Conservation (phyloP, 2,329 filamentous ascomycete genomes). For the Clarireedia homoeocarpa region DNA sequence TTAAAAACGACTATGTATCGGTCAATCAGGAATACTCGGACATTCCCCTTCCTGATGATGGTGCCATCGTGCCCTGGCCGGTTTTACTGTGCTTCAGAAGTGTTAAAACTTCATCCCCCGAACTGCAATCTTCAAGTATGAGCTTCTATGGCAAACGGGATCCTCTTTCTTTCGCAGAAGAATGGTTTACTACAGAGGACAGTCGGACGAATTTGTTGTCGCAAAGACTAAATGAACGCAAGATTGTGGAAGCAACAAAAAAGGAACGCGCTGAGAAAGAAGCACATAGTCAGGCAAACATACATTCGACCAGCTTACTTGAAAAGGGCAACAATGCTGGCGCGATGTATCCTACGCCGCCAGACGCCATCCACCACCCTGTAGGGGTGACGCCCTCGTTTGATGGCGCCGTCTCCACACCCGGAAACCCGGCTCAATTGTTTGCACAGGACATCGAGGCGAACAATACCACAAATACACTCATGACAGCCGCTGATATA, state of each 20-base stretch:
- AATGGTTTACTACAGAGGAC: constrained; percentile 29
- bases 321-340: constrained; percentile 43
- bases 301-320: constrained; percentile 43
- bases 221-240: constrained; percentile 45
- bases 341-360: constrained; percentile 64
- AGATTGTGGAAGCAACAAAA: constrained; percentile 29
- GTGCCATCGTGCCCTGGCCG: constrained; percentile 29
- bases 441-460: constrained; percentile 34
- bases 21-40: constrained; percentile 19
- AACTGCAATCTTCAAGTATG: constrained; percentile 4
- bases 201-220: constrained; percentile 37
- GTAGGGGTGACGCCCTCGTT: constrained; percentile 48
- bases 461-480: constrained; percentile 13
- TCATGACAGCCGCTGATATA: constrained; percentile 16
- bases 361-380: constrained; percentile 52
- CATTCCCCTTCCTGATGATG: constrained; percentile 19
- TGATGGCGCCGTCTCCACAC: constrained; percentile 49
- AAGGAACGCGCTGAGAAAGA: constrained; percentile 38
- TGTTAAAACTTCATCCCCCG: constrained; percentile 6
- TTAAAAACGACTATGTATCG: constrained; percentile 18
- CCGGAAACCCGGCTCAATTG: constrained; percentile 35
- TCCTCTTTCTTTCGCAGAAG: constrained; percentile 31
- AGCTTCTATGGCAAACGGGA: constrained; percentile 17
- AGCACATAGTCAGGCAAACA: constrained; percentile 37
- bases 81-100: constrained; percentile 27